Evolutionary conservation across 1,284 basidiomycete species (phyloP).

Genomic region (Fomitiporia mediterranea): DNA sequence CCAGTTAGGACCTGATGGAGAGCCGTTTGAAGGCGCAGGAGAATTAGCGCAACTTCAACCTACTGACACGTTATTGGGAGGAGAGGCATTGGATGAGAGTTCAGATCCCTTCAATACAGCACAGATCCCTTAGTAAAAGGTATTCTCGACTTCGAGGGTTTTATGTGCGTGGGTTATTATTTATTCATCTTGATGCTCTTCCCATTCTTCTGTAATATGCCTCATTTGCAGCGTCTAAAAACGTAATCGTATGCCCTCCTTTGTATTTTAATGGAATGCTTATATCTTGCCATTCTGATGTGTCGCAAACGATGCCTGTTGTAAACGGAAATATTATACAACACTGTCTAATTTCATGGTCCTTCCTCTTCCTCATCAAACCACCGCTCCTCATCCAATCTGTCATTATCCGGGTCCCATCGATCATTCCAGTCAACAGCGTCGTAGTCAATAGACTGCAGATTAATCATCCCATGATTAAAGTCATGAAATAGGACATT

Average conservation of each 20-base stretch:
- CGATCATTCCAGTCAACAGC: slow-evolving; percentile 70
- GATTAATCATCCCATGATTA: neutral
- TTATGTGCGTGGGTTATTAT: neutral
- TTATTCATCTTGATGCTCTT: neutral
- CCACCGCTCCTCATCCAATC: slow-evolving; percentile 67
- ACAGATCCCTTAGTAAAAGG: neutral
- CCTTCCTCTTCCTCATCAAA: slow-evolving; percentile 66
- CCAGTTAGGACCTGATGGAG: slow-evolving; percentile 58
- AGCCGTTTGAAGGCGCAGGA: slow-evolving; percentile 49
- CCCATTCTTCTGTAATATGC: neutral
- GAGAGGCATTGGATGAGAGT: slow-evolving; percentile 52
- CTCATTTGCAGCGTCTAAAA: neutral
- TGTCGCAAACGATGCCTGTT: neutral
- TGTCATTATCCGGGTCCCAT: slow-evolving; percentile 56
- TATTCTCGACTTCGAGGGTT: neutral
- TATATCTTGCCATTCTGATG: neutral
- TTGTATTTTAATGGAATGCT: neutral
- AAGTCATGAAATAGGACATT: neutral
- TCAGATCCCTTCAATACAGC: slow-evolving; percentile 49
- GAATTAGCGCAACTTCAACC: slow-evolving; percentile 53
- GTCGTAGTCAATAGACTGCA: slow-evolving; percentile 66
- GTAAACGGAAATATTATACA: neutral
- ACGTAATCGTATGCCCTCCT: neutral
- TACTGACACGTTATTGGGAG: slow-evolving; percentile 51
- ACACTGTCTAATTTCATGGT: too few species aligned